A percentile compares a stretch with the other conserved stretches of the same genome.
phyloP scores from a whole-genome alignment of 1,284 basidiomycete species.

The Peniophora sp. region DNA sequence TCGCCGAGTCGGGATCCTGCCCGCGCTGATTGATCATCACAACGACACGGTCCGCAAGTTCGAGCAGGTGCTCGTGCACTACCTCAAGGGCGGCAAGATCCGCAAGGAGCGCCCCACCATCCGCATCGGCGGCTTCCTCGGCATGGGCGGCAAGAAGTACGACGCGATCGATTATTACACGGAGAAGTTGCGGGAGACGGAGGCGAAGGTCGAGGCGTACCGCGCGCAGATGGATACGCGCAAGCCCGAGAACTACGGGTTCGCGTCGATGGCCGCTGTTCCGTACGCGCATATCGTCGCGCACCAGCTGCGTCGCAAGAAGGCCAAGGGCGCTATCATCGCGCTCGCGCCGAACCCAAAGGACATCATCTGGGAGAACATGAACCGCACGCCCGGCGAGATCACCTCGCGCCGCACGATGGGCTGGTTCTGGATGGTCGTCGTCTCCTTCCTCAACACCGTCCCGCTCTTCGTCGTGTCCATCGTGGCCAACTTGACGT shows the following conservation, averaged over 20 bases:
- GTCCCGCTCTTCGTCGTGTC: constrained; percentile 79
- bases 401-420: constrained; percentile 58
- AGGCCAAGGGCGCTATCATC: constrained; percentile 65
- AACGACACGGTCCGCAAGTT: constrained; percentile 81
- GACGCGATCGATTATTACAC: constrained; percentile 85
- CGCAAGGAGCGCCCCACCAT: constrained; percentile 71
- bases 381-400: constrained; percentile 66
- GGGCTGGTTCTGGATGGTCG: constrained; percentile 68
- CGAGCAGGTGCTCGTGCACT: constrained; percentile 77
- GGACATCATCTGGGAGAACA: constrained; percentile 86
- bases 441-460: constrained; percentile 90
- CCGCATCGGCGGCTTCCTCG: constrained; percentile 62
- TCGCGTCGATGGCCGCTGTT: constrained; percentile 89
- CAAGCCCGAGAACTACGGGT: constrained; percentile 86
- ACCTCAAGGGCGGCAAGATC: constrained; percentile 73
- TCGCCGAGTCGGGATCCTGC: constrained; percentile 64
- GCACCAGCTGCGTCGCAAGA: constrained; percentile 57
- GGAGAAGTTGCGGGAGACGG: constrained; percentile 70
- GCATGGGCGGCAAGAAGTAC: constrained; percentile 66
- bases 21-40: constrained; percentile 77
- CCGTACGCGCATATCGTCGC: constrained; percentile 86
- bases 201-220: constrained; percentile 73
- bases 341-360: constrained; percentile 78
- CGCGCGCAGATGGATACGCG: constrained; percentile 66
- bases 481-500: constrained; percentile 70